Conservation (phyloP, 352 stramenopile genomes). For the Globisporangium paddicum region DNA sequence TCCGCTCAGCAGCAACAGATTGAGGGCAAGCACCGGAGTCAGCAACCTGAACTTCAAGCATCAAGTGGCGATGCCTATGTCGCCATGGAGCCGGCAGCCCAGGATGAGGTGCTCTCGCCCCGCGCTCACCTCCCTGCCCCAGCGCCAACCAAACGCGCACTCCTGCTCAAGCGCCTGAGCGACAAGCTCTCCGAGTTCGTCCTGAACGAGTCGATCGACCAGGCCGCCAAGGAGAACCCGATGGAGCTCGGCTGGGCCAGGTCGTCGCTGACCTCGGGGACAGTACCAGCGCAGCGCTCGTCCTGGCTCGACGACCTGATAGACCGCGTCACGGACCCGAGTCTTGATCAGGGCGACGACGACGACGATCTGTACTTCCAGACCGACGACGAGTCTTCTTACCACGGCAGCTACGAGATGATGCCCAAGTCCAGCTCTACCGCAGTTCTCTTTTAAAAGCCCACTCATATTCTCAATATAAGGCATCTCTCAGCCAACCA, state of each 20-base stretch:
- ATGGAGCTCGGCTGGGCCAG: constrained; percentile 23
- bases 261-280: not conserved
- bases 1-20: not conserved
- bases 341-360: constrained; percentile 7
- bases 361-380: constrained; percentile 18
- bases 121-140: constrained; percentile 3
- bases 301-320: constrained; percentile 9
- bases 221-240: constrained; percentile 9
- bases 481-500: no score
- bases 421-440: constrained; percentile 11
- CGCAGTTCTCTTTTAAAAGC: not conserved
- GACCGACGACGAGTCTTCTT: constrained; percentile 17
- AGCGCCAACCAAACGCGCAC: not conserved
- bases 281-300: not conserved
- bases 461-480: not conserved
- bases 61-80: not conserved
- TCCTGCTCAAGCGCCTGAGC: constrained; percentile 12
- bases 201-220: constrained; percentile 18
- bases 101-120: constrained; percentile 14
- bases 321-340: not conserved
- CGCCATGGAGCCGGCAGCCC: not conserved
- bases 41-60: not conserved
- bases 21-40: not conserved
- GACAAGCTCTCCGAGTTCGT: constrained; percentile 24
- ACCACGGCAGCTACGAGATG: constrained; percentile 19